Base-by-base conservation (phyloP, 2,329 filamentous ascomycete genomes). In the Pestalotiopsis sp. region DNA sequence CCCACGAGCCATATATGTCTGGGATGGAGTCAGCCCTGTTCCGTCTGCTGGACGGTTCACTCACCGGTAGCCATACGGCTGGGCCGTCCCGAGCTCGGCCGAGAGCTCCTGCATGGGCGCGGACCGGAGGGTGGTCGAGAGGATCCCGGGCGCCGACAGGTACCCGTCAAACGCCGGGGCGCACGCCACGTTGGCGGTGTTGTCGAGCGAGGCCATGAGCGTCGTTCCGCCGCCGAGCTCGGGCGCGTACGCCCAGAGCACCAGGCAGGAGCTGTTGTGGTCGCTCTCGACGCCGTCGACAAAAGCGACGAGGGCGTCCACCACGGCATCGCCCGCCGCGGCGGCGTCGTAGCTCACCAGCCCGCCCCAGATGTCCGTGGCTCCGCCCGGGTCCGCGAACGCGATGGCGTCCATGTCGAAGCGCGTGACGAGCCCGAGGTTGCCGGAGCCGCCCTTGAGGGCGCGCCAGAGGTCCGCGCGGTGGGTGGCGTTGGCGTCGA, bases 371-470 rank as follows among this genome's bases (percentile, higher is more conserved):
- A 74, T 61, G 2, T 59, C 63, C 31, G 25, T 17, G 1, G 4
- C 23, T 3, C 23, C 23, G 23, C 23, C 23, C 23, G 39, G 23
- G 45, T 63, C 12, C 17, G 67, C 49, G 27, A 65, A 59, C 14
- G 65, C 68, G 36, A 73, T 67, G 39, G 69, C 69, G 45, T 71
- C 23, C 70, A 74, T 68, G 56, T 79, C 77, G 70, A 79, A 73
- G 20, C 72, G 71, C 4, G 81, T 77, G 13, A 78, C 74, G 68
- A 80, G 74, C 64, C 82, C 83, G 56, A 84, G 84, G 72, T 85
- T 86, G 69, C 78, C 81, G 14, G 78, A 77, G 56, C 84, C 84
- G 13, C 84, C 84, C 67, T 82, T 81, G 3, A 85, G 76, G 0
- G 83, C 84, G 65, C 77, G 78, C 72, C 77, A 85, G 2, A 86